Evolutionary conservation across 257 asterid genomes (phyloP).

Genomic region (Solanum appendiculatum): DNA sequence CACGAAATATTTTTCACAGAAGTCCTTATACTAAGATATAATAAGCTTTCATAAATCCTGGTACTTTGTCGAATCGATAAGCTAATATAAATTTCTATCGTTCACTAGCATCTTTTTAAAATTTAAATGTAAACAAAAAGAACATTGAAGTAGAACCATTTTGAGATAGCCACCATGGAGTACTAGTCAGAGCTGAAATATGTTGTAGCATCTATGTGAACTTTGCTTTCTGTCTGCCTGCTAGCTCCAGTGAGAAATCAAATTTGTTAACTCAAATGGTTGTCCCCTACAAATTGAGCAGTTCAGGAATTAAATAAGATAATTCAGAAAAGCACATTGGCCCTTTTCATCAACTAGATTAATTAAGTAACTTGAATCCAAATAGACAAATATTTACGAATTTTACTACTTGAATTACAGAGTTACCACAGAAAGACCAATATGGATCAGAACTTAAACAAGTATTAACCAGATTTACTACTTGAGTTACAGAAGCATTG

Average conservation of each 20-base stretch:
- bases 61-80: neutral
- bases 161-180: neutral
- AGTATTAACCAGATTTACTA: neutral
- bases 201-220: neutral
- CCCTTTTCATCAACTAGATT: neutral
- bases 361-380: neutral
- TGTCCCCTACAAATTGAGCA: neutral
- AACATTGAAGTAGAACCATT: neutral
- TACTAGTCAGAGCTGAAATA: neutral
- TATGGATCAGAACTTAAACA: neutral
- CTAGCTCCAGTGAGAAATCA: neutral
- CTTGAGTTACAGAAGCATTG: neutral
- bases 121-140: neutral
- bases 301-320: neutral
- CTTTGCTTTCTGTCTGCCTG: neutral
- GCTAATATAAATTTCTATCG: neutral
- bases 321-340: neutral
- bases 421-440: neutral
- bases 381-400: neutral
- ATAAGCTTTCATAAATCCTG: neutral
- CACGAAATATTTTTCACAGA: neutral
- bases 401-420: neutral
- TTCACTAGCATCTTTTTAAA: neutral
- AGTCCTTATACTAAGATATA: neutral
- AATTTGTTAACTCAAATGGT: neutral